These are phyloP conservation scores for Capillidium heterosporum DNA, from an alignment of 371 early-diverging fungal genomes.

Conservation along the genomic window DNA sequence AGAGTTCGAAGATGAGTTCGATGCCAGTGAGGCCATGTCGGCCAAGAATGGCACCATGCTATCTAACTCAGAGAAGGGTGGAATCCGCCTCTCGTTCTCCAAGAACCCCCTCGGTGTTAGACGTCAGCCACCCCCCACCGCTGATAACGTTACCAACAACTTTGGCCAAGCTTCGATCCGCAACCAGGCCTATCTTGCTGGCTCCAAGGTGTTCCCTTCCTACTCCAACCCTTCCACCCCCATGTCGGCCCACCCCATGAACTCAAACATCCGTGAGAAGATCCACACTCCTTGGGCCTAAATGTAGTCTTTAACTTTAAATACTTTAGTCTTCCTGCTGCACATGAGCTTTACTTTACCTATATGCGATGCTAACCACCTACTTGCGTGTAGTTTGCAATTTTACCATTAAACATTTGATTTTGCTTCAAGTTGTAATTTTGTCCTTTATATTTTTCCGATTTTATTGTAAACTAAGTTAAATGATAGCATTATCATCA, in stretches of 20 bases:
- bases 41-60: constrained; percentile 52
- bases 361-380: no score
- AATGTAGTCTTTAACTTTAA: no score
- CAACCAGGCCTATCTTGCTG: background rate
- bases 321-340: no score
- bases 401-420: no score
- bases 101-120: constrained; percentile 84
- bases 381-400: no score
- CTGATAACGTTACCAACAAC: background rate
- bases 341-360: no score
- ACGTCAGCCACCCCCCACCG: constrained; percentile 6
- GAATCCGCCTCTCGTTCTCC: constrained; percentile 78
- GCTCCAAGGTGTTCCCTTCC: background rate
- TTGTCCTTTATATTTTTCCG: no score
- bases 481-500: no score
- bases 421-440: no score
- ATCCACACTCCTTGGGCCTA: no score
- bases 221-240: constrained; percentile 1
- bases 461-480: no score
- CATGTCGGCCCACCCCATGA: background rate
- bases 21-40: constrained; percentile 66
- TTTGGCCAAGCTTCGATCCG: background rate
- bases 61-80: constrained; percentile 71
- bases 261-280: background rate
- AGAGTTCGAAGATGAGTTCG: constrained; percentile 75